These are phyloP conservation scores for Puccinia polysora DNA, from an alignment of 1,284 basidiomycete genomes.

Conservation along the genomic window DNA sequence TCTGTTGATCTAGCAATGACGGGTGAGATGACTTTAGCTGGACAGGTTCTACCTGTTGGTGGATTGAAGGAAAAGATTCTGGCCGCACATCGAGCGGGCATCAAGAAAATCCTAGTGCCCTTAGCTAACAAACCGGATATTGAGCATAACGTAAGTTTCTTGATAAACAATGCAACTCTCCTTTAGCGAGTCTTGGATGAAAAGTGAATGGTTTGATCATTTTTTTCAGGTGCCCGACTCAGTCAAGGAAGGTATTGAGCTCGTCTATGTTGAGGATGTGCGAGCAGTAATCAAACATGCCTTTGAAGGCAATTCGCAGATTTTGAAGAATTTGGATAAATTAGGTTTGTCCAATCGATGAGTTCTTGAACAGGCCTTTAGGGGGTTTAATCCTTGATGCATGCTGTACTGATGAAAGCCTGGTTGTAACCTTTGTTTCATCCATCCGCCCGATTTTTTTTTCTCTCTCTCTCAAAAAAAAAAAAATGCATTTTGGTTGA, in stretches of 20 bases:
- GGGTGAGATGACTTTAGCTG: constrained; percentile 84
- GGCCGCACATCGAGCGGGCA: constrained; percentile 85
- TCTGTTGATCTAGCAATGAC: constrained; percentile 70
- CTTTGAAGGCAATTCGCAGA: constrained; percentile 57
- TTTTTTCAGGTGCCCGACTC: constrained; percentile 72
- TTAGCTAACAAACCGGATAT: constrained; percentile 82
- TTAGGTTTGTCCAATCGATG: constrained; percentile 11
- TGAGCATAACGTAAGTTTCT: constrained; percentile 84
- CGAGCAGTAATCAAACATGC: constrained; percentile 78
- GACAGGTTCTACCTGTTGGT: constrained; percentile 86
- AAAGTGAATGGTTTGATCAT: no score
- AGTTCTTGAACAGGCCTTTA: no score
- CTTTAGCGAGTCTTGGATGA: no score
- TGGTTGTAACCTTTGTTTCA: no score
- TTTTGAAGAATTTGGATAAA: background rate
- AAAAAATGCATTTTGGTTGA: no score
- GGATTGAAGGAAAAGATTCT: constrained; percentile 76
- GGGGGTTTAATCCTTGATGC: no score
- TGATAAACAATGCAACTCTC: no score
- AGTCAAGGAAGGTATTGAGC: constrained; percentile 84
- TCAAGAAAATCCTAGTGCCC: constrained; percentile 83
- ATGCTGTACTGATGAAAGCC: no score
- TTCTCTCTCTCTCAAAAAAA: no score
- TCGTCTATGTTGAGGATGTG: constrained; percentile 88
- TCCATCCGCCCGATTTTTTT: no score